Base-by-base conservation (phyloP, 73 alveolate genomes). In the Effrenium voratum region DNA sequence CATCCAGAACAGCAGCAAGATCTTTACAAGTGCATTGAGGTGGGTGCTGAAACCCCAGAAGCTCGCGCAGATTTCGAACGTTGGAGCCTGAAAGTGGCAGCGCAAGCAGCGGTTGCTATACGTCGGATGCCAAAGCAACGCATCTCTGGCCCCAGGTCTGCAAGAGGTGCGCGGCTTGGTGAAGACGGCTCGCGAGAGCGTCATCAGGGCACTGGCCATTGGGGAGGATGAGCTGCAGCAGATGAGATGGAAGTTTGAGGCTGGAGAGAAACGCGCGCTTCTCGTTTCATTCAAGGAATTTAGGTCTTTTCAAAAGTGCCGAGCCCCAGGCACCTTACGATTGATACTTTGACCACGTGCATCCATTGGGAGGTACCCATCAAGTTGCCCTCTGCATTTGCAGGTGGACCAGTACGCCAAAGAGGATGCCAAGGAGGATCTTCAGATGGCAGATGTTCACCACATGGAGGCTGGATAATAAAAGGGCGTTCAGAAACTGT, bases 201-300 rank as follows among this genome's bases (percentile, higher is more conserved):
- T 82, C 75, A 50, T 49, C 76, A 36, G 92, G 49, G 92, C 92
- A n/a, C 34, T 82, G 73, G 49, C 72, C 34, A 82, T 82, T 49
- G 92, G 34, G 36, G 46, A 47, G 12, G 92, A 32, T 1, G 92
- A 82, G 36, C n/a, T 82, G 75, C 46, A 38, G 36, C 34, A 26
- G 24, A 82, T 82, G 70, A 82, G 12, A 50, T 1, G 49, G 75
- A 82, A 32, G 75, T 82, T 82, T 50, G 92, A 82, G 92, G 92
- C 92, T n/a, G n/a, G n/a, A n/a, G n/a, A n/a, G n/a, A n/a, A n/a
- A n/a, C n/a, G n/a, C n/a, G n/a, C n/a, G n/a, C n/a, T n/a, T n/a
- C n/a, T n/a, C n/a, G n/a, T n/a, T n/a, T n/a, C n/a, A n/a, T n/a
- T n/a, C n/a, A n/a, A n/a, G n/a, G n/a, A n/a, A n/a, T n/a, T n/a